A percentile compares a stretch with the other conserved stretches of the same genome.
Conservation (phyloP, 805 yeast genomes). For the Cyberlindnera xylosilytica region DNA sequence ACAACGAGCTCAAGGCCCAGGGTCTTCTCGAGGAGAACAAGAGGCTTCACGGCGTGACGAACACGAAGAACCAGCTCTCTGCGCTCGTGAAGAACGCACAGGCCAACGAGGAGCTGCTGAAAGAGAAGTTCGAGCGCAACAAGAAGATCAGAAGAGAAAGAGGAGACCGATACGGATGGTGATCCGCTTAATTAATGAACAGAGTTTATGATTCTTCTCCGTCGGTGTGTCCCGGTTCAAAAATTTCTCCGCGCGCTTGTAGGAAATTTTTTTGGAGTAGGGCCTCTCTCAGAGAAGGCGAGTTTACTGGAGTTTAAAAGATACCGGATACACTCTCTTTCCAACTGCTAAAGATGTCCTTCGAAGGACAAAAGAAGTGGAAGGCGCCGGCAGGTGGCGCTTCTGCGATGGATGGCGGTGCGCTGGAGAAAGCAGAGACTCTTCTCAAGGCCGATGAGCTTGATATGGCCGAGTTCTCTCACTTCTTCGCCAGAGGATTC, state of each 20-base stretch:
- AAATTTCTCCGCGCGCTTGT: neutral
- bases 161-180: slow-evolving; percentile 26
- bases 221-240: neutral
- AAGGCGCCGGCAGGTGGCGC: slow-evolving; percentile 11
- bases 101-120: slow-evolving; percentile 22
- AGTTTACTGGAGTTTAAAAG: too few relatives aligned
- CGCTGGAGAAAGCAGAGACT: slow-evolving; percentile 19
- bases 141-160: slow-evolving; percentile 24
- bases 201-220: neutral
- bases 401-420: slow-evolving; percentile 14
- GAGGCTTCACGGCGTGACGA: slow-evolving; percentile 20
- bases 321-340: neutral
- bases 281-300: too few relatives aligned
- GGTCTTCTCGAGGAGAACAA: slow-evolving; percentile 24
- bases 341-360: slow-evolving; percentile 2
- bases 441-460: slow-evolving; percentile 13
- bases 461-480: slow-evolving; percentile 22
- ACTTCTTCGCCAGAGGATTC: slow-evolving; percentile 35
- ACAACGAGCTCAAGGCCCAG: slow-evolving; percentile 20
- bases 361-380: slow-evolving; percentile 14
- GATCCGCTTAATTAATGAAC: neutral
- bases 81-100: slow-evolving; percentile 28
- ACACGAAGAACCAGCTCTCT: slow-evolving; percentile 25
- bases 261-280: slow-evolving; percentile 2
- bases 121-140: slow-evolving; percentile 24